These are phyloP conservation scores for Aschersonia sp. DNA, from an alignment of 2,329 filamentous ascomycete genomes.

Conservation along the genomic window DNA sequence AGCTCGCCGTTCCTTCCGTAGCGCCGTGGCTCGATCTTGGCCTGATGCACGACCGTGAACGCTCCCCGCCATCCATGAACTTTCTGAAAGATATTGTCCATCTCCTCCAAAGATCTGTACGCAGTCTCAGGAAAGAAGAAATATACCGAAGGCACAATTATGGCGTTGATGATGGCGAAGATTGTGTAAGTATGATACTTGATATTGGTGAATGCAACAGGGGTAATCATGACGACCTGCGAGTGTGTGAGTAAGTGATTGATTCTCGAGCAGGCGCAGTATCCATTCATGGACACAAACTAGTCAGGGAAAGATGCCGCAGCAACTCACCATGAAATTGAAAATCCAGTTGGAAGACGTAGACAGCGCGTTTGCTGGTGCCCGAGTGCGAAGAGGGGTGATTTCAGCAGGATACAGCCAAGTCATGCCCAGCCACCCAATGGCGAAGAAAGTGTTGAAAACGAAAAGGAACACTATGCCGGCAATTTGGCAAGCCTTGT, in stretches of 20 bases:
- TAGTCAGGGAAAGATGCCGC: not conserved
- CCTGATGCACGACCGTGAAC: conserved; percentile 21
- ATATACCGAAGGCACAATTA: conserved; percentile 42
- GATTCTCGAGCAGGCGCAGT: not conserved
- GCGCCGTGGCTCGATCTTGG: conserved; percentile 32
- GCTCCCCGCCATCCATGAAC: conserved; percentile 26
- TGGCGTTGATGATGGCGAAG: conserved; percentile 50
- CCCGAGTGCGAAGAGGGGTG: conserved; percentile 51
- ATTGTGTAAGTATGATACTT: conserved; percentile 48
- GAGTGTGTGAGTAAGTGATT: not conserved
- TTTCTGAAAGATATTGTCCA: conserved; percentile 50
- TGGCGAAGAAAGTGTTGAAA: conserved; percentile 42
- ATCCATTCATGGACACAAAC: not conserved
- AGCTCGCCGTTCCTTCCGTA: conserved; percentile 47
- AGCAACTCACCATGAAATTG: conserved; percentile 36
- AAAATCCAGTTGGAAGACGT: conserved; percentile 46
- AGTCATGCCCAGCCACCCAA: conserved; percentile 43
- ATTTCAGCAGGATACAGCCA: conserved; percentile 56
- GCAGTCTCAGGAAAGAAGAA: conserved; percentile 53
- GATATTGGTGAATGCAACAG: conserved; percentile 42
- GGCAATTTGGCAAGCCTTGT: conserved; percentile 37
- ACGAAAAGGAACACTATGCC: conserved; percentile 54
- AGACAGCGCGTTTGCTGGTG: conserved; percentile 41
- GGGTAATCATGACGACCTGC: conserved; percentile 46
- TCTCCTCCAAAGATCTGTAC: conserved; percentile 49